Conservation (phyloP, 164 flowering plant genomes). For the Buxus sempervirens region DNA sequence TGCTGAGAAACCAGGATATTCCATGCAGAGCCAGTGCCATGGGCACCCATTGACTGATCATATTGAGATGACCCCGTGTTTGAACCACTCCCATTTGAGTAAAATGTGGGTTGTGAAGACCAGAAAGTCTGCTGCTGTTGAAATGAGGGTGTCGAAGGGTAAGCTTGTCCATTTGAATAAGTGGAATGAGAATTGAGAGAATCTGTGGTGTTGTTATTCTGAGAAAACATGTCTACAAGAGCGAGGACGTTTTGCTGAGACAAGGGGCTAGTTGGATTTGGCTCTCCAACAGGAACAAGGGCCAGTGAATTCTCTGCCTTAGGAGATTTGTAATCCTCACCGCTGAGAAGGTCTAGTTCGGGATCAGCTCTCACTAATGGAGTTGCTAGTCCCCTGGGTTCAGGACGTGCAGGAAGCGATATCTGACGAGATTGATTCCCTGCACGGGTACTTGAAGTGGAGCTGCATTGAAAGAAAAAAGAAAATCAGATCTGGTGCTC, state of each 20-base stretch:
- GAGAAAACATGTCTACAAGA: slow-evolving; percentile 66
- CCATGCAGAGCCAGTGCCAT: slow-evolving; percentile 54
- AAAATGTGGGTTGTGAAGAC: slow-evolving; percentile 32
- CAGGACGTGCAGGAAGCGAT: slow-evolving; percentile 28
- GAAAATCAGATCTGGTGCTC: too few relatives aligned
- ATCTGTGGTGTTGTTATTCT: slow-evolving; percentile 25
- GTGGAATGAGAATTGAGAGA: slow-evolving; percentile 29
- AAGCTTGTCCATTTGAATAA: slow-evolving; percentile 32
- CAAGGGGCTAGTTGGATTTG: slow-evolving; percentile 44
- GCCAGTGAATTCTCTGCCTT: slow-evolving; percentile 57
- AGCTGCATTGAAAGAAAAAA: slow-evolving; percentile 22
- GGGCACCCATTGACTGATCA: slow-evolving; percentile 43
- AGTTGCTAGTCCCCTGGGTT: slow-evolving; percentile 22
- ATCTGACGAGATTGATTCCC: slow-evolving; percentile 26
- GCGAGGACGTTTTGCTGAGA: slow-evolving; percentile 65
- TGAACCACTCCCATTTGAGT: slow-evolving; percentile 56
- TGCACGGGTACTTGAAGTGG: slow-evolving; percentile 25
- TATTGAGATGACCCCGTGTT: slow-evolving; percentile 34
- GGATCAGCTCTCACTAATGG: slow-evolving; percentile 40
- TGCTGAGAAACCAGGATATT: slow-evolving; percentile 59
- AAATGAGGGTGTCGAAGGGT: slow-evolving; percentile 35
- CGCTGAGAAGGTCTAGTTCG: slow-evolving; percentile 79
- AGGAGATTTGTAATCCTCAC: slow-evolving; percentile 72
- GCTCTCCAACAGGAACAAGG: slow-evolving; percentile 70
- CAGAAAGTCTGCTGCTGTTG: slow-evolving; percentile 51